These are phyloP conservation scores for Lactarius psammicola DNA, from an alignment of 768 basidiomycete genomes.

Conservation along the genomic window DNA sequence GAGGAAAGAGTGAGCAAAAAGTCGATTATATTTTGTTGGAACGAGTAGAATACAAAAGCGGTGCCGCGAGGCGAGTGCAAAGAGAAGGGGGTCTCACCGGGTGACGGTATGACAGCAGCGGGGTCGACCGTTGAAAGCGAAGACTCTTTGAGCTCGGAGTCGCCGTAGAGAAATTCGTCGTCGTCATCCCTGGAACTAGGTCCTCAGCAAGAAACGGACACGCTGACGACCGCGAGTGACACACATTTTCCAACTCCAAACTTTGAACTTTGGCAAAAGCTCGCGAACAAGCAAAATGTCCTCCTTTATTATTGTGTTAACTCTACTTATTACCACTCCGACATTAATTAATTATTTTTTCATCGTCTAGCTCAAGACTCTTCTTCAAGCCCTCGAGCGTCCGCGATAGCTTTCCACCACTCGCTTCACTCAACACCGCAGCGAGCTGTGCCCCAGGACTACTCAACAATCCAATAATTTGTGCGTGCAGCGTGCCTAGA, in stretches of 20 bases:
- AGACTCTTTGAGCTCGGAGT: slow-evolving; percentile 26
- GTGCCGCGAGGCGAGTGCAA: neutral
- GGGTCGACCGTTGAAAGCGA: slow-evolving; percentile 31
- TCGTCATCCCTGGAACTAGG: slow-evolving; percentile 35
- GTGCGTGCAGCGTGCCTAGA: slow-evolving; percentile 71
- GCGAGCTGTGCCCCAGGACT: slow-evolving; percentile 72
- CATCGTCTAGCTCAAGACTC: slow-evolving; percentile 49
- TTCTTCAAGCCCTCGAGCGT: slow-evolving; percentile 74
- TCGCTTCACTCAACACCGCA: slow-evolving; percentile 64
- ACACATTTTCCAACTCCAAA: slow-evolving; percentile 19
- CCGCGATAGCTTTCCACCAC: slow-evolving; percentile 65
- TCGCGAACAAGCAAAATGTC: neutral
- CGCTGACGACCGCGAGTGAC: slow-evolving; percentile 17
- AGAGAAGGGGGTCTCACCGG: slow-evolving; percentile 23
- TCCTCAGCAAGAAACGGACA: slow-evolving; percentile 19
- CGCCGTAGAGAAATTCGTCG: slow-evolving; percentile 38
- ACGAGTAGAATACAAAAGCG: slow-evolving; percentile 28
- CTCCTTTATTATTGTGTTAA: neutral
- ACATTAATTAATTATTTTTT: neutral
- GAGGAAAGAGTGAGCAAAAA: slow-evolving; percentile 25
- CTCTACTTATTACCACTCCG: slow-evolving; percentile 1
- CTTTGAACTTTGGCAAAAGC: neutral
- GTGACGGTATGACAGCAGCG: slow-evolving; percentile 21
- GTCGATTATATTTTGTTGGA: slow-evolving; percentile 21
- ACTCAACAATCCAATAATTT: slow-evolving; percentile 82